Percentiles rank a stretch among this genome's conserved stretches.
These are phyloP conservation scores for Rhodotorula taiwanensis DNA, from an alignment of 768 basidiomycete species.

Conservation along the genomic window DNA sequence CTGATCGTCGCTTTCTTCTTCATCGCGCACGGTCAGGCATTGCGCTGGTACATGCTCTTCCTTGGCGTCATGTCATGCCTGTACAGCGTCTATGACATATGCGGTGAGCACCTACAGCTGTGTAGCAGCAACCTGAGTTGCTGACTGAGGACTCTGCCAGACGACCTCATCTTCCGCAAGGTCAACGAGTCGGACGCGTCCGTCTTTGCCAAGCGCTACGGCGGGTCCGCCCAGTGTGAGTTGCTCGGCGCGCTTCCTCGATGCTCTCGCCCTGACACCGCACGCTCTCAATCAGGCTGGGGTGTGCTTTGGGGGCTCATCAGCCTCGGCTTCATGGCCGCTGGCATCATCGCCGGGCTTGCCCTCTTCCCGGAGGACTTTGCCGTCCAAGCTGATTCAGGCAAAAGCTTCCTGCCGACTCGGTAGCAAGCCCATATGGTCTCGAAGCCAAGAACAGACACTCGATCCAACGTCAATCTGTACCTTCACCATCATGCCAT, in stretches of 20 bases:
- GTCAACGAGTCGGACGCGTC: slow-evolving; percentile 82
- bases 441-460: not conserved
- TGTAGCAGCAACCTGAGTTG: too few relatives aligned
- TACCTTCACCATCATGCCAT: too few relatives aligned
- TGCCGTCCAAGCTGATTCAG: slow-evolving; percentile 13
- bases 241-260: not conserved
- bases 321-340: slow-evolving; percentile 65
- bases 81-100: slow-evolving; percentile 63
- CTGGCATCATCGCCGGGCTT: slow-evolving; percentile 55
- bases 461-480: too few relatives aligned
- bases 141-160: too few relatives aligned
- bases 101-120: slow-evolving; percentile 49
- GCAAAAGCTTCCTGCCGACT: slow-evolving; percentile 32
- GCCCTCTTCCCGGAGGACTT: slow-evolving; percentile 34
- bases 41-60: slow-evolving; percentile 53
- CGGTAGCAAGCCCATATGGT: not conserved
- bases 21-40: slow-evolving; percentile 62
- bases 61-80: slow-evolving; percentile 33
- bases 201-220: slow-evolving; percentile 69
- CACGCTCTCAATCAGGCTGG: slow-evolving; percentile 48
- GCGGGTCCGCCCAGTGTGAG: not conserved
- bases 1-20: slow-evolving; percentile 72
- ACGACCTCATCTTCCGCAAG: slow-evolving; percentile 50
- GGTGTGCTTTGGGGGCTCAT: slow-evolving; percentile 60
- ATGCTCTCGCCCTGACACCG: not conserved